Base-by-base conservation (phyloP, 2,329 filamentous ascomycete genomes). In the Sporothrix pseudoabietina region DNA sequence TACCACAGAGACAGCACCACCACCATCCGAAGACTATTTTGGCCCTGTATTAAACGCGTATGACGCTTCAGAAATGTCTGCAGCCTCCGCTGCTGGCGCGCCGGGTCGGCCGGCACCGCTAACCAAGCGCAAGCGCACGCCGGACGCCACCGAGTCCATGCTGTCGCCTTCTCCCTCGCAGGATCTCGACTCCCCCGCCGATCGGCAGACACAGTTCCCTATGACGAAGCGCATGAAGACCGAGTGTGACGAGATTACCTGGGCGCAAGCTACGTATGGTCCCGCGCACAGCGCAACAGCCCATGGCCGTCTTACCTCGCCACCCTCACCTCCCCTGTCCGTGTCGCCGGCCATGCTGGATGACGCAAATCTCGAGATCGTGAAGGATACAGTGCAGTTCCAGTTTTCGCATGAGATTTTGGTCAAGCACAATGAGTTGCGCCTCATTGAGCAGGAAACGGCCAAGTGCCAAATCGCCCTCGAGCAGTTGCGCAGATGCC, bases 381-480 rank as follows among this genome's bases (percentile, higher is more conserved):
- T 91, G 76, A 89, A 89, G 79, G 90, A 94, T 77, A 87, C 88
- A 49, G 92, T 98, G 79, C 91, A 94, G 79, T 90, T 94, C 75
- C 92, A 98, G 82, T 91, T 98, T 81, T 93, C 94, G 79, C 88
- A 96, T 77, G 94, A 98, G 84, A 94, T 98, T 71, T 84, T 98
- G 76, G 84, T 97, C 80, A 98, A 98, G 85, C 96, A 99, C 82
- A 90, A 96, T 79, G 96, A 99, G 84, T 84, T 98, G 74, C 93
- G 94, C 73, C 86, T 97, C 77, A 97, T 98, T 81, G 94, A 98
- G 80, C 94, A 97, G 82, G 96, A 98, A 83, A 87, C 98, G 76
- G 95, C 94, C 76, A 98, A 98, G 84, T 98, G 94, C 80, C 94
- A 98, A 84, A 85, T 94, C 76, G 94, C 94, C 12, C 87, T 98